A percentile compares a stretch with the other conserved stretches of the same genome.
Conservation (phyloP, 2,329 filamentous ascomycete genomes). For the Trichophaea hybrida region DNA sequence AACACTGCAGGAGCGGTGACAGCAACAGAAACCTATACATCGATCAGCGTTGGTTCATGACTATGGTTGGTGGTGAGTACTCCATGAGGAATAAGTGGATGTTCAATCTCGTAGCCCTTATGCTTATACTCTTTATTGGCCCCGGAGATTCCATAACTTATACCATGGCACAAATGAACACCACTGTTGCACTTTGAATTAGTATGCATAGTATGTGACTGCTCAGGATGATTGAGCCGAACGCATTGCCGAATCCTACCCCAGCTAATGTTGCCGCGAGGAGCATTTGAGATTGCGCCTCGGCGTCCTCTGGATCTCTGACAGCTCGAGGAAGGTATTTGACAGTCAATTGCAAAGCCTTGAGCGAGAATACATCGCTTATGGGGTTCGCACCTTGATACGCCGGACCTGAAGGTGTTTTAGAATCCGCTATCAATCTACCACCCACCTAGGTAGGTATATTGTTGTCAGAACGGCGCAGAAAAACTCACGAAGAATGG, state of each 20-base stretch:
- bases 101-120: constrained; percentile 61
- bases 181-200: constrained; percentile 34
- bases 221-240: no score
- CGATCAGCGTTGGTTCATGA: neutral
- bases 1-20: constrained; percentile 90
- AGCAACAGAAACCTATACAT: constrained; percentile 58
- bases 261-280: constrained; percentile 86
- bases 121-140: constrained; percentile 81
- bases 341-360: constrained; percentile 66
- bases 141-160: constrained; percentile 94
- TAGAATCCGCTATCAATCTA: no score
- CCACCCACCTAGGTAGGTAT: no score
- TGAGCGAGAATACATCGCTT: constrained; percentile 88
- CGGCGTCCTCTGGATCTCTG: constrained; percentile 62
- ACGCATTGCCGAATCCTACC: constrained; percentile 88
- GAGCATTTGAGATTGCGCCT: constrained; percentile 92
- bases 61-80: constrained; percentile 1
- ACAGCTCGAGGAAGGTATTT: constrained; percentile 87
- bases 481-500: constrained; percentile 44
- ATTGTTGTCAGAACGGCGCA: neutral
- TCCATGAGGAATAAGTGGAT: constrained; percentile 82
- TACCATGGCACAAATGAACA: constrained; percentile 78
- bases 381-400: constrained; percentile 98
- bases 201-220: no score
- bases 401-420: constrained; percentile 46